Evolutionary conservation across 495 filamentous ascomycete species (phyloP).

Genomic region (Pseudomonodictys pantanalensis): DNA sequence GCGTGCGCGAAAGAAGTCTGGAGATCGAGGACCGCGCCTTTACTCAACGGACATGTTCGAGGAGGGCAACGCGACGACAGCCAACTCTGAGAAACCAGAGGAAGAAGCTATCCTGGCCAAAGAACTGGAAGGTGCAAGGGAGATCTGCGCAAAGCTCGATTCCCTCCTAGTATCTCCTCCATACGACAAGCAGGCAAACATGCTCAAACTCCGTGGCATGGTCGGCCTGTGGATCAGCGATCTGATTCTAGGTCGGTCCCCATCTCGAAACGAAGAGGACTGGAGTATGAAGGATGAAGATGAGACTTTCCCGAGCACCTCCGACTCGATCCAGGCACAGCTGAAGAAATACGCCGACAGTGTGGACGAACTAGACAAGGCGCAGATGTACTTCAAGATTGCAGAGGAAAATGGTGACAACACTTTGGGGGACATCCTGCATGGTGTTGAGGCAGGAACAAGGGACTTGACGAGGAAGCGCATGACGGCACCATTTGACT

Average conservation of each 20-base stretch:
- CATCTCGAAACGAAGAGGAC: neutral
- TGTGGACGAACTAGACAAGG: too few relatives aligned
- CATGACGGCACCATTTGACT: too few relatives aligned
- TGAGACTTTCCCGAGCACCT: too few relatives aligned
- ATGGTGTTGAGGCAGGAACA: too few relatives aligned
- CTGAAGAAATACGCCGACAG: too few relatives aligned
- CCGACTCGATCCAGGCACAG: too few relatives aligned
- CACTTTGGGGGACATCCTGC: too few relatives aligned
- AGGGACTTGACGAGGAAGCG: too few relatives aligned
- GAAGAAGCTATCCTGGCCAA: slow-evolving; percentile 3
- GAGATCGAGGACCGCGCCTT: slow-evolving; percentile 13
- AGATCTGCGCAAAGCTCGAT: slow-evolving; percentile 63
- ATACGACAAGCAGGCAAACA: slow-evolving; percentile 60
- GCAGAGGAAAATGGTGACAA: too few relatives aligned
- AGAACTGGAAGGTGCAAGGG: slow-evolving; percentile 49
- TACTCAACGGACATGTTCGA: neutral
- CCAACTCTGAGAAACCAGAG: slow-evolving; percentile 5
- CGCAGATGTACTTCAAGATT: too few relatives aligned
- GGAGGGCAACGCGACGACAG: slow-evolving; percentile 8
- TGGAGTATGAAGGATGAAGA: neutral
- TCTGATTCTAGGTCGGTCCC: slow-evolving; percentile 37
- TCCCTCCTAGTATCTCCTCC: slow-evolving; percentile 60
- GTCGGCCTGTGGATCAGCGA: slow-evolving; percentile 67
- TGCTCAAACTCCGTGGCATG: slow-evolving; percentile 58
- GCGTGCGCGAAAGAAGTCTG: slow-evolving; percentile 9